Evolutionary conservation across 2,329 filamentous ascomycete genomes (phyloP), one percentile per base, ranked within the genome.

Genomic region (Fusarium torulosum): DNA sequence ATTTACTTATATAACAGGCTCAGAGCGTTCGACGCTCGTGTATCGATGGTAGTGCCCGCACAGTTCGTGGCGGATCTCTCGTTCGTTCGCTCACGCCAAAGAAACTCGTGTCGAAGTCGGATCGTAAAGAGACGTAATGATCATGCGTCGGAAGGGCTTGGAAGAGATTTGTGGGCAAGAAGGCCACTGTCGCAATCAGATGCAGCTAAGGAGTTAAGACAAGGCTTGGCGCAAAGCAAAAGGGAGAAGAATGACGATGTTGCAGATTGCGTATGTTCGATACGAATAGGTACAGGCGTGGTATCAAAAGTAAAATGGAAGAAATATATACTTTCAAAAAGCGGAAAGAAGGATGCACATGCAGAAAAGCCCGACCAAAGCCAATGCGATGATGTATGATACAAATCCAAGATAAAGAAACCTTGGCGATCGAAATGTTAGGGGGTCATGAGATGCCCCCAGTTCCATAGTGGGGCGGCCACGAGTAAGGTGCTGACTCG

Each of bases 341-440:
- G 49, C 33, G 17, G 29, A 25, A 49, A 27, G 49, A 29, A 19
- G 42, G 43, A 47, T 33, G 42, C 21, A 25, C 25, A 38, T 37
- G 51, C 51, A 57, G 46, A 46, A 51, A 27, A 59, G 53, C 21
- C 38, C 42, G 38, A 52, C 59, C 23, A 64, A 45, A 58, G 38
- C 20, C 46, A 38, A 62, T 49, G 42, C 42, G 27, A 55, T 43
- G 31, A 63, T 53, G n/a, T 35, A 37, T 20, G 38, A 46, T 25
- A 35, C 46, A 64, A 45, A 63, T 51, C 51, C 31, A 49, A 56
- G 59, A 52, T 60, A 50, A 51, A 45, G 59, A 68, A 67, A 68
- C 68, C 59, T 65, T 66, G 59, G 45, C 50, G 25, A 63, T 59
- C 35, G 43, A 63, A 56, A 64, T 59, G 52, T 63, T 63, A 63